These are phyloP conservation scores for Macrocybe sp. DNA, from an alignment of 1,284 basidiomycete species.

Conservation along the genomic window DNA sequence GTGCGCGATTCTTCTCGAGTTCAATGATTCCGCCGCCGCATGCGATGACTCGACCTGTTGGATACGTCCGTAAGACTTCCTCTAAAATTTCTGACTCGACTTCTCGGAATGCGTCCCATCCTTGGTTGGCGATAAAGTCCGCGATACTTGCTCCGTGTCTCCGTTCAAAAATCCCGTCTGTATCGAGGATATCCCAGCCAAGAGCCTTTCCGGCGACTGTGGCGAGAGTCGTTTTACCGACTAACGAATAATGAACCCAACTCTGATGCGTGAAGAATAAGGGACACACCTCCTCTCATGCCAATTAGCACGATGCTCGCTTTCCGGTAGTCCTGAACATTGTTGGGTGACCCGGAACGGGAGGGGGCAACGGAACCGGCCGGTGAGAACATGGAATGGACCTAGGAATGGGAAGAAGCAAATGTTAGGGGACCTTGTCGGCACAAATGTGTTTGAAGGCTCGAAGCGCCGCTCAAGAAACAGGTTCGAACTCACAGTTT, in stretches of 20 bases:
- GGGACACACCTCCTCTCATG: constrained; percentile 18
- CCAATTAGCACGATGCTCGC: constrained; percentile 25
- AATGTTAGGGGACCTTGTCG: too few relatives aligned
- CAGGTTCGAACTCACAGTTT: too few relatives aligned
- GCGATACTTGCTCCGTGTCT: constrained; percentile 14
- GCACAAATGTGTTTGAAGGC: not conserved
- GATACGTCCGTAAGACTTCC: constrained; percentile 14
- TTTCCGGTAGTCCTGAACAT: constrained; percentile 11
- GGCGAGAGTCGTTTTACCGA: constrained; percentile 23
- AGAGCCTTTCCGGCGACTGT: constrained; percentile 20
- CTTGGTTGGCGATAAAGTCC: constrained; percentile 14
- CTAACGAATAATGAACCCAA: constrained; percentile 8
- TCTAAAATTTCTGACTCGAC: constrained; percentile 19
- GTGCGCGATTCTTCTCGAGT: constrained; percentile 14
- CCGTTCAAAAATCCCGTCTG: constrained; percentile 19
- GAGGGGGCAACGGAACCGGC: constrained; percentile 13
- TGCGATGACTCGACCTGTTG: constrained; percentile 19
- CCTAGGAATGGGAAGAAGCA: not conserved
- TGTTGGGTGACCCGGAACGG: constrained; percentile 15
- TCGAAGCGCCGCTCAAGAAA: too few relatives aligned
- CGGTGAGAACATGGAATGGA: constrained; percentile 7
- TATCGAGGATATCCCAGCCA: constrained; percentile 22
- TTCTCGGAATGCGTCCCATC: constrained; percentile 17
- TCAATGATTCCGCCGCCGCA: constrained; percentile 21
- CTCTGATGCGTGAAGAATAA: not conserved